These are phyloP conservation scores for Phtheirospermum japonicum DNA, from an alignment of 257 asterid species.

Conservation along the genomic window DNA sequence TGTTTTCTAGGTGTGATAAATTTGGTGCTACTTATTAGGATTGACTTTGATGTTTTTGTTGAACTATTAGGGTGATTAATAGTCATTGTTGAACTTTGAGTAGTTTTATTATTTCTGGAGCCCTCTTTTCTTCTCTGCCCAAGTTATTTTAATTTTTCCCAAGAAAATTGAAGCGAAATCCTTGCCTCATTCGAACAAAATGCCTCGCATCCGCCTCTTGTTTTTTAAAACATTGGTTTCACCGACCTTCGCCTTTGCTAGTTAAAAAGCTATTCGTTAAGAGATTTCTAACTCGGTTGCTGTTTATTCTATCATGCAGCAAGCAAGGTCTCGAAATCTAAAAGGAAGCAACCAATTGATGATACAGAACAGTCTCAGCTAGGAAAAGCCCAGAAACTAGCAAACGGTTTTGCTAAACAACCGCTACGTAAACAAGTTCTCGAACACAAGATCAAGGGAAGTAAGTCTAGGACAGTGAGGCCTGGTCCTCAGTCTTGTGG, in stretches of 20 bases:
- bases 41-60: too few species aligned
- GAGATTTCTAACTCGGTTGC: conserved; percentile 21
- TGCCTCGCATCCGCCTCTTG: too few species aligned
- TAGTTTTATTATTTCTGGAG: too few species aligned
- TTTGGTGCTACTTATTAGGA: too few species aligned
- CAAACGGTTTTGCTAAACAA: conserved; percentile 42
- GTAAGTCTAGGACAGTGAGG: conserved; percentile 39
- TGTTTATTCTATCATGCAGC: conserved; percentile 42
- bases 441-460: conserved; percentile 33
- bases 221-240: too few species aligned
- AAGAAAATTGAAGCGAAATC: too few species aligned
- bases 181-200: too few species aligned
- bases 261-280: conserved; percentile 3
- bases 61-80: too few species aligned
- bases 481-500: conserved; percentile 72
- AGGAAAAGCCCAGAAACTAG: conserved; percentile 50
- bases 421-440: conserved; percentile 37
- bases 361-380: conserved; percentile 42
- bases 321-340: conserved; percentile 43
- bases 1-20: too few species aligned
- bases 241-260: conserved; percentile 14
- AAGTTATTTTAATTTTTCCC: too few species aligned
- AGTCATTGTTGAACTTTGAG: too few species aligned
- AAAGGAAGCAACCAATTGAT: conserved; percentile 51
- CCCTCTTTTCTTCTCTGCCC: too few species aligned